Conservation (phyloP, 192 early-diverging fungal species). For the Phycomyces blakesleeanus region DNA sequence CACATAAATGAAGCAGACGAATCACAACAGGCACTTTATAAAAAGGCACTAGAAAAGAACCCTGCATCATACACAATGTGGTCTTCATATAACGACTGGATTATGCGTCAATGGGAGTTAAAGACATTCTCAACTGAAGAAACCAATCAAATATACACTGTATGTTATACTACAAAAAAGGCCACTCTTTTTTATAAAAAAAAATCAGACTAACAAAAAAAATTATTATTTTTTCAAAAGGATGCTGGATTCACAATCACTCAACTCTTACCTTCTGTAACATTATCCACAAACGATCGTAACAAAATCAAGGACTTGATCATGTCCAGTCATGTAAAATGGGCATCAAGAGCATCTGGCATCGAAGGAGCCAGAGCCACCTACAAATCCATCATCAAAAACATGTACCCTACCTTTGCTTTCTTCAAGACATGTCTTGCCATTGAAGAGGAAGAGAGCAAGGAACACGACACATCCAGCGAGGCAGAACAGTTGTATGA, state of each 20-base stretch:
- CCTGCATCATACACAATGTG: constrained; percentile 43
- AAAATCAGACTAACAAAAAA: no score
- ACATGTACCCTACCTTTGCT: constrained; percentile 54
- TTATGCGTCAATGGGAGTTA: constrained; percentile 36
- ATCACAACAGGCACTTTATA: constrained; percentile 33
- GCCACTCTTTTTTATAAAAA: no score
- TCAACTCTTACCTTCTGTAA: constrained; percentile 44
- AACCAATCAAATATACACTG: constrained; percentile 36
- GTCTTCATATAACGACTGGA: constrained; percentile 45
- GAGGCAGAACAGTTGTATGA: constrained; percentile 40
- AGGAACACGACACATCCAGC: constrained; percentile 8
- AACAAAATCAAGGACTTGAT: constrained; percentile 49
- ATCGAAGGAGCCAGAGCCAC: constrained; percentile 47
- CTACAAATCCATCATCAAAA: constrained; percentile 46
- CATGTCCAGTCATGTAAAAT: constrained; percentile 52
- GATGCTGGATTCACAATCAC: constrained; percentile 47
- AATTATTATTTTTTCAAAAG: constrained; percentile 17
- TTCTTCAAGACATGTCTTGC: constrained; percentile 63
- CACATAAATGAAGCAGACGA: constrained; percentile 14
- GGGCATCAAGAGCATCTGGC: constrained; percentile 43
- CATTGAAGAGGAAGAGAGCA: constrained; percentile 42
- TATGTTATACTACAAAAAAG: no score
- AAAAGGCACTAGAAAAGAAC: constrained; percentile 36
- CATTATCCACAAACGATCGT: constrained; percentile 42
- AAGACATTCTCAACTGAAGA: constrained; percentile 31